phyloP scores from a whole-genome alignment of 441 rosid species.

The Euphorbia celastroides region DNA sequence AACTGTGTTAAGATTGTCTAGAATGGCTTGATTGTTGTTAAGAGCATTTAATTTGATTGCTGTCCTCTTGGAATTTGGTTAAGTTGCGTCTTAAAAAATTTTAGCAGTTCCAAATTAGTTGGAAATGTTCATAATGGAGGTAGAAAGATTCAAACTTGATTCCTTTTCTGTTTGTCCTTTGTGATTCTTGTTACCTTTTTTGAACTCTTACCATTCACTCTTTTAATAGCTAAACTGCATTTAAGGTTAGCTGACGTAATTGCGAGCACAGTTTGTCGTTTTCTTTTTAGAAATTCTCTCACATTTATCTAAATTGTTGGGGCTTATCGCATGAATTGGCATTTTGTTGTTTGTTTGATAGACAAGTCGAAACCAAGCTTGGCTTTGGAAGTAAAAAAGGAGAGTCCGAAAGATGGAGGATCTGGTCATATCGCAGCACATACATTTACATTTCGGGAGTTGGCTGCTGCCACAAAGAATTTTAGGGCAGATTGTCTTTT shows the following conservation, averaged over 20 bases:
- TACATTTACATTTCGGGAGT: slow-evolving; percentile 59
- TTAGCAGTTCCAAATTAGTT: not conserved
- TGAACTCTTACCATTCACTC: not conserved
- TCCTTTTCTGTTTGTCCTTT: slow-evolving; percentile 8
- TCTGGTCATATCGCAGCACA: slow-evolving; percentile 54
- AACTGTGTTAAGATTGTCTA: not conserved
- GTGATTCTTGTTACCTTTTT: slow-evolving; percentile 8
- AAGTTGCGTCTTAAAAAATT: not conserved
- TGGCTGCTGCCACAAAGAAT: slow-evolving; percentile 59
- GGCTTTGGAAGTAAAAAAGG: slow-evolving; percentile 30
- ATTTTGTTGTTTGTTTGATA: slow-evolving; percentile 12
- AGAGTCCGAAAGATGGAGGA: slow-evolving; percentile 37
- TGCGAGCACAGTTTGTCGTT: not conserved
- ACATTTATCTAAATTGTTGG: not conserved
- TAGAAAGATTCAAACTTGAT: slow-evolving; percentile 4
- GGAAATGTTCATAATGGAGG: slow-evolving; percentile 8
- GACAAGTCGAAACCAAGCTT: slow-evolving; percentile 36
- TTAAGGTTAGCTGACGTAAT: slow-evolving; percentile 6
- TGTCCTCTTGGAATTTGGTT: not conserved
- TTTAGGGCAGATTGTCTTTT: slow-evolving; percentile 62
- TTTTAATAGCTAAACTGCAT: not conserved
- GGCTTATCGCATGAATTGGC: not conserved
- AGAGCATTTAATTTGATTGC: not conserved
- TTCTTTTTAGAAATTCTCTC: not conserved
- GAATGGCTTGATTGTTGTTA: not conserved